phyloP scores from a whole-genome alignment of 2,329 filamentous ascomycete species.

The Pseudocercospora macadamiae region DNA sequence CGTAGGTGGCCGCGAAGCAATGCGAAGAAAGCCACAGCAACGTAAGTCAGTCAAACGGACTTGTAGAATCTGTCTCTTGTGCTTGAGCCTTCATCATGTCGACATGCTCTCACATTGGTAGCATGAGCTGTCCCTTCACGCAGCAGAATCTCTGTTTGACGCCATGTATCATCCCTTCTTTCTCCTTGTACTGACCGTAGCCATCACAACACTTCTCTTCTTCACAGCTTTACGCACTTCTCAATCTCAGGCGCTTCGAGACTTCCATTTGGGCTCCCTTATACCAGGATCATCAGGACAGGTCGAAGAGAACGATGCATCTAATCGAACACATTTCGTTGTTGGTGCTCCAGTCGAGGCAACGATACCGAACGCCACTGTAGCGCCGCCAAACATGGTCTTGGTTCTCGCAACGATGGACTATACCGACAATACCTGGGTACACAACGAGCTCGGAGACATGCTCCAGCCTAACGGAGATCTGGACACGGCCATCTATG shows the following conservation, averaged over 20 bases:
- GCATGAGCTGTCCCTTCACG: neutral
- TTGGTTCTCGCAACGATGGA: slow-evolving; percentile 25
- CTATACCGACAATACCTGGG: slow-evolving; percentile 22
- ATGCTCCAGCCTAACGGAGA: slow-evolving; percentile 15
- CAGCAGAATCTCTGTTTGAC: neutral
- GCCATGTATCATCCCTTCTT: slow-evolving; percentile 9
- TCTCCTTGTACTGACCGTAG: slow-evolving; percentile 9
- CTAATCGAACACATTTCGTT: neutral
- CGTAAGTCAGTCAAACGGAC: neutral
- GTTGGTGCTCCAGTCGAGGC: neutral
- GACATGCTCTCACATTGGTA: neutral
- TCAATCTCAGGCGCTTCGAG: slow-evolving; percentile 1
- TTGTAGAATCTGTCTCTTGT: neutral
- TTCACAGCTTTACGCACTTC: slow-evolving; percentile 1
- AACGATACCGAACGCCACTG: neutral
- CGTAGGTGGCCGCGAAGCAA: neutral
- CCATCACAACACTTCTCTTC: slow-evolving; percentile 10
- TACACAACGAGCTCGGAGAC: slow-evolving; percentile 24
- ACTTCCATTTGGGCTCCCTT: neutral
- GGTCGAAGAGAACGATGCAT: neutral
- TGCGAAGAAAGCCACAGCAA: neutral
- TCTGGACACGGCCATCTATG: slow-evolving; percentile 24
- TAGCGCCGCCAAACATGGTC: slow-evolving; percentile 8
- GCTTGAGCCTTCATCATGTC: neutral
- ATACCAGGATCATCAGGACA: neutral